Percentiles rank a stretch among this genome's conserved stretches.
phyloP scores from a whole-genome alignment of 2,329 filamentous ascomycete genomes.

The Dactylella cylindrospora region DNA sequence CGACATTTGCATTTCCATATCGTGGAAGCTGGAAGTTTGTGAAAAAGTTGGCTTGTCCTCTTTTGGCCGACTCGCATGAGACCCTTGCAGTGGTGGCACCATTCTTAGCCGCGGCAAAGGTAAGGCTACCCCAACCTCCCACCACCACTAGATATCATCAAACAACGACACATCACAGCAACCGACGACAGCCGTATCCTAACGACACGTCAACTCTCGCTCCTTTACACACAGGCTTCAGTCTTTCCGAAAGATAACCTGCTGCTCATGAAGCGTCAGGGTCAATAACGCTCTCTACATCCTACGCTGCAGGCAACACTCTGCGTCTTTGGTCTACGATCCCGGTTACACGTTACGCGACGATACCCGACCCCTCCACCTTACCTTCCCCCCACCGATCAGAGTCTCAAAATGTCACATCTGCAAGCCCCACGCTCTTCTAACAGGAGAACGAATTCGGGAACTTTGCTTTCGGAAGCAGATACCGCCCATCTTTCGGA shows the following conservation, averaged over 20 bases:
- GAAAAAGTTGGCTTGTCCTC: too few species aligned
- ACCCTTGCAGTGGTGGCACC: conserved; percentile 25
- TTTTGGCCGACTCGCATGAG: too few species aligned
- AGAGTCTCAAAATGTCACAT: conserved; percentile 25
- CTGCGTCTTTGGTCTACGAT: background rate
- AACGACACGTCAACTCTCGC: too few species aligned
- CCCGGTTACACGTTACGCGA: conserved; percentile 3
- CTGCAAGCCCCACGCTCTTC: conserved; percentile 32
- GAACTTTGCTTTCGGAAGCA: conserved; percentile 15
- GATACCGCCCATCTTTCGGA: conserved; percentile 27
- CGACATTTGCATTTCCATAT: too few species aligned
- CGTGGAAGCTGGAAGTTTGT: too few species aligned
- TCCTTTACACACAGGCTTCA: too few species aligned
- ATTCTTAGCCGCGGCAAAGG: conserved; percentile 40
- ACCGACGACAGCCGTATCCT: too few species aligned
- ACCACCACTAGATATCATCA: conserved; percentile 13
- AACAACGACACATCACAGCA: conserved; percentile 2
- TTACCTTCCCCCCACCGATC: background rate
- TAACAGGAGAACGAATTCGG: conserved; percentile 12
- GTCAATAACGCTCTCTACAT: background rate
- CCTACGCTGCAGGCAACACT: background rate
- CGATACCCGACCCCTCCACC: conserved; percentile 5
- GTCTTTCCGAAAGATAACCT: background rate
- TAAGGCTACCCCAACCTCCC: conserved; percentile 25
- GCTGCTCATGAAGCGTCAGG: conserved; percentile 7